phyloP scores from a whole-genome alignment of 2,329 filamentous ascomycete genomes.

The Tolypocladium tropicale region DNA sequence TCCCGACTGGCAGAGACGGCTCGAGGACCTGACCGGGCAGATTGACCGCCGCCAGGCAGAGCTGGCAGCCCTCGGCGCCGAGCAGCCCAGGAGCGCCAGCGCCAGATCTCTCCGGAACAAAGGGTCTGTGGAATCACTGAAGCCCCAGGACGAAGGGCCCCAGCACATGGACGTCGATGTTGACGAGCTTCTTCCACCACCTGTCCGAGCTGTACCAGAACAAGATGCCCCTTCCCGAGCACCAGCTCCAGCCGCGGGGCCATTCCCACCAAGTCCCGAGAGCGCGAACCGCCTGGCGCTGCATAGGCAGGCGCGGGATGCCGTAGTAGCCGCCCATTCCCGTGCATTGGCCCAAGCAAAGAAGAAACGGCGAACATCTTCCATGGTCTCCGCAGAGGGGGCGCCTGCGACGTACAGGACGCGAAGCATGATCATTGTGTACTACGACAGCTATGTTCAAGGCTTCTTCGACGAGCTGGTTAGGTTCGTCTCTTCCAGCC shows the following conservation, averaged over 20 bases:
- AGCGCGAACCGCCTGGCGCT: slow-evolving; percentile 6
- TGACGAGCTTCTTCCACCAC: background rate
- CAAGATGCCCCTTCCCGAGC: slow-evolving; percentile 1
- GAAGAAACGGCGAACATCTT: slow-evolving; percentile 40
- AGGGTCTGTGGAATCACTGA: slow-evolving; percentile 44
- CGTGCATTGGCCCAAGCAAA: slow-evolving; percentile 36
- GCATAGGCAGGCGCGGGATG: slow-evolving; percentile 31
- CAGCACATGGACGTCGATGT: slow-evolving; percentile 13
- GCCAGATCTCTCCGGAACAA: slow-evolving; percentile 37
- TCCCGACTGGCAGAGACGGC: slow-evolving; percentile 47
- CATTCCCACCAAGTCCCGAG: slow-evolving; percentile 15
- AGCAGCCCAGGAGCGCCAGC: slow-evolving; percentile 15
- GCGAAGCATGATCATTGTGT: slow-evolving; percentile 73
- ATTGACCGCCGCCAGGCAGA: slow-evolving; percentile 52
- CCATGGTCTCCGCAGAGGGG: slow-evolving; percentile 39
- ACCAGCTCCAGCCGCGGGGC: slow-evolving; percentile 8
- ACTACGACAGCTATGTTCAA: slow-evolving; percentile 84
- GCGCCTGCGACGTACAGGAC: slow-evolving; percentile 51
- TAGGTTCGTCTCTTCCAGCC: slow-evolving; percentile 65
- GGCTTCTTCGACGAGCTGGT: slow-evolving; percentile 74
- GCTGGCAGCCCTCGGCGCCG: slow-evolving; percentile 36
- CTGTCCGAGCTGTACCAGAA: slow-evolving; percentile 2
- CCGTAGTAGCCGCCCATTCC: slow-evolving; percentile 33
- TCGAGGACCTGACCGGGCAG: slow-evolving; percentile 50
- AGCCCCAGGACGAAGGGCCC: slow-evolving; percentile 33